Base-by-base conservation (phyloP, 768 basidiomycete species). In the Boletus pseudopeckii region DNA sequence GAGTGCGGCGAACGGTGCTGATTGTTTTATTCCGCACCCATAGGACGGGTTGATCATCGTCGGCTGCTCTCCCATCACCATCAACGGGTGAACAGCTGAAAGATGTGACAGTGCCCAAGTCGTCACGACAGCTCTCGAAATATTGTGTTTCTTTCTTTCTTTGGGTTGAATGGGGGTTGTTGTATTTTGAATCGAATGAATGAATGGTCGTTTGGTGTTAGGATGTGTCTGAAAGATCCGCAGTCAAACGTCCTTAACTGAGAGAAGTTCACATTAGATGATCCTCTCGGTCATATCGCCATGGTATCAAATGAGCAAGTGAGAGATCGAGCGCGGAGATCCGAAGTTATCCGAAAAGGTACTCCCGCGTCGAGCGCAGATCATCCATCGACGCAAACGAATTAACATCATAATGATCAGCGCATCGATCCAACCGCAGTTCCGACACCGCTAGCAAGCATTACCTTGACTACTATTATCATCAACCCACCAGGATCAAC, bases 41-140 rank as follows among this genome's bases (percentile, higher is more conserved):
- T 7, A 59, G 63, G 36, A 30, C 8, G 63, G 56, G 0, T 4
- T 59, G 15, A 11, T 64, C 45, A 45, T 50, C 17, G 17, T 59
- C 0, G 63, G 63, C 6, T 64, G 62, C 30, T 34, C 38, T 24
- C 54, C 55, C 26, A 32, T 58, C 18, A 37, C 26, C 22, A 10
- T 62, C 15, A 33, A 9, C 43, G 4, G 36, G 3, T 60, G 30
- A 61, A 20, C 8, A n/a, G 5, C 8, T 9, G 13, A 22, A 11
- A 2, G 15, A 40, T 36, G 28, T 0, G 11, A 17, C 5, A 4
- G 17, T 11, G 11, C 22, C 7, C 37, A 7, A 26, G 2, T 46
- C 7, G 38, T 32, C 13, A 20, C 15, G 3, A 37, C 13, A 7
- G 45, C 26, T 18, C 28, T 45, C 11, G 3, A 41, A 11, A 32